These are phyloP conservation scores for Chloroidium sp. DNA, from an alignment of 163 green algal species.

Conservation along the genomic window DNA sequence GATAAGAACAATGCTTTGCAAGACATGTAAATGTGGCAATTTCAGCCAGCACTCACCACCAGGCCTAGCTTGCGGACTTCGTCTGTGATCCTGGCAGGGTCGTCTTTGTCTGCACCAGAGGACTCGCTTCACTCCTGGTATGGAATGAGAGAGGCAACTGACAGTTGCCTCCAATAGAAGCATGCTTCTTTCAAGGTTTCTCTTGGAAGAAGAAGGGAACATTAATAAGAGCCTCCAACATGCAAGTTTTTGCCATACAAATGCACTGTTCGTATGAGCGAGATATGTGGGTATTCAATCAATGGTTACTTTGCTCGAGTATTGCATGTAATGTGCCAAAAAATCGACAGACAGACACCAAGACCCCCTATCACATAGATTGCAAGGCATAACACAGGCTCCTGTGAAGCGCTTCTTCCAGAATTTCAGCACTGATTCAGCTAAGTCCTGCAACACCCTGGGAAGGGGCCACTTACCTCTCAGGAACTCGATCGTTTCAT, in stretches of 20 bases:
- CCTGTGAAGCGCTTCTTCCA: not conserved
- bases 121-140: not conserved
- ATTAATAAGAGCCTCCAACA: too few relatives aligned
- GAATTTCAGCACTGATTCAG: not conserved
- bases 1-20: not conserved
- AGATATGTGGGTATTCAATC: too few relatives aligned
- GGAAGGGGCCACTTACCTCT: slow-evolving; percentile 53
- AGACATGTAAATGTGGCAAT: slow-evolving; percentile 2
- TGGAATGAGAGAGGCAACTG: not conserved
- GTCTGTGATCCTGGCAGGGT: slow-evolving; percentile 76
- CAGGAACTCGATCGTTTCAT: slow-evolving; percentile 86
- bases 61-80: slow-evolving; percentile 77
- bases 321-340: not conserved
- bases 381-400: slow-evolving; percentile 1
- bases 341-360: not conserved
- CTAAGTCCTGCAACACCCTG: not conserved
- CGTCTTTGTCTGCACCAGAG: slow-evolving; percentile 76
- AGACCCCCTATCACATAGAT: not conserved
- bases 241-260: not conserved
- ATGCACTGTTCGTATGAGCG: not conserved
- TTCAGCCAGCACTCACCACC: slow-evolving; percentile 42
- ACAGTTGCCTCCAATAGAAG: not conserved
- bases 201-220: too few relatives aligned
- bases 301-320: too few relatives aligned
- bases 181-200: too few relatives aligned